These are phyloP conservation scores for Penstemon newberryi DNA, from an alignment of 257 asterid species.

Conservation along the genomic window DNA sequence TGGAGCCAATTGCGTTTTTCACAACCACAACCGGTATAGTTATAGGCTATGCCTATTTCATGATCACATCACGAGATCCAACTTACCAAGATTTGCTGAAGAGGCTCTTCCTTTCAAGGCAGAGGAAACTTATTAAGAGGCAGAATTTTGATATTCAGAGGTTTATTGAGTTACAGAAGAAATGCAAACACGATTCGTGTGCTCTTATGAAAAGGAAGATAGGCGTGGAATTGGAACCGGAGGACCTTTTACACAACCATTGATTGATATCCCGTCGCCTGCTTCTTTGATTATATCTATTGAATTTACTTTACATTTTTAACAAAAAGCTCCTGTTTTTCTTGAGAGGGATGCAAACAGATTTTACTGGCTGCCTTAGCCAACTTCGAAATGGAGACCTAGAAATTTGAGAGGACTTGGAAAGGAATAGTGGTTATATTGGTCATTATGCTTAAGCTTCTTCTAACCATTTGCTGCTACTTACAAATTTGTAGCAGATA, in stretches of 20 bases:
- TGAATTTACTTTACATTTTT: background rate
- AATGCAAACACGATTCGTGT: conserved; percentile 46
- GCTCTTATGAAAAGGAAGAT: conserved; percentile 48
- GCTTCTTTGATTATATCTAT: background rate
- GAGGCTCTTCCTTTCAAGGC: conserved; percentile 87
- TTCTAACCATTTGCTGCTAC: conserved; percentile 33
- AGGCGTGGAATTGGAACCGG: conserved; percentile 53
- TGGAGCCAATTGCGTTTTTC: conserved; percentile 94
- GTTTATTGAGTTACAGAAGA: conserved; percentile 70
- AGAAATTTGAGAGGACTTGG: background rate
- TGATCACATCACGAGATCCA: conserved; percentile 86
- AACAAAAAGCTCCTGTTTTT: conserved; percentile 27
- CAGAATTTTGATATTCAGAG: conserved; percentile 67
- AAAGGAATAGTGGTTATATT: conserved; percentile 16
- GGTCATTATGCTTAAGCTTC: conserved; percentile 28
- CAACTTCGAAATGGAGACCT: conserved; percentile 1
- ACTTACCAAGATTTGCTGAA: conserved; percentile 71
- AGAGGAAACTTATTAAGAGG: conserved; percentile 74
- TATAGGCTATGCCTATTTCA: conserved; percentile 80
- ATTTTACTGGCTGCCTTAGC: conserved; percentile 26
- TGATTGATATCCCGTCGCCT: conserved; percentile 33
- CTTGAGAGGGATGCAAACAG: conserved; percentile 21
- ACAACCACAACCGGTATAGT: conserved; percentile 73
- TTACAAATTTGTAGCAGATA: conserved; percentile 23
- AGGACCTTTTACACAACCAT: conserved; percentile 56